phyloP scores from a whole-genome alignment of 345 rosid species.

The Excoecaria agallocha region DNA sequence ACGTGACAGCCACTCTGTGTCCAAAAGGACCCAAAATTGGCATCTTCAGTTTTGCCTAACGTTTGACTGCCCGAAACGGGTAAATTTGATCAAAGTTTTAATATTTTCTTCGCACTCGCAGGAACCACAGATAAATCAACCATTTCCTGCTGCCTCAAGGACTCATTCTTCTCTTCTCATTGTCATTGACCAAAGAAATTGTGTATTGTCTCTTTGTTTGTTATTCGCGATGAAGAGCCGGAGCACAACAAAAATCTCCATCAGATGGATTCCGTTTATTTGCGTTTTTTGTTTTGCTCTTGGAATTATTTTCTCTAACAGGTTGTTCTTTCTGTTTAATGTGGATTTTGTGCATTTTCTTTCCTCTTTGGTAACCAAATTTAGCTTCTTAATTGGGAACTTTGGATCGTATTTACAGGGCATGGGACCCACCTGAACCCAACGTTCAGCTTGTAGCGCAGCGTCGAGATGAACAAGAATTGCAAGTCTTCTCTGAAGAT shows the following conservation, averaged over 20 bases:
- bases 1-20: slow-evolving; percentile 6
- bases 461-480: slow-evolving; percentile 57
- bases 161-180: not conserved
- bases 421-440: slow-evolving; percentile 52
- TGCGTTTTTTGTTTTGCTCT: slow-evolving; percentile 69
- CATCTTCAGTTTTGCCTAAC: not conserved
- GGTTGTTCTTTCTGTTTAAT: slow-evolving; percentile 31
- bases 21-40: not conserved
- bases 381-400: too few species aligned
- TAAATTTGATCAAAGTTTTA: not conserved
- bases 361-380: not conserved
- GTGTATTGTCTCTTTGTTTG: slow-evolving; percentile 1
- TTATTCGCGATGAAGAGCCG: slow-evolving; percentile 56
- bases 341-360: not conserved
- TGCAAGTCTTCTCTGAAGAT: slow-evolving; percentile 54
- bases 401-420: slow-evolving; percentile 35
- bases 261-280: slow-evolving; percentile 73
- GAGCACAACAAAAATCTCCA: slow-evolving; percentile 42
- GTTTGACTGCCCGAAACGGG: not conserved
- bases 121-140: not conserved
- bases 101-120: not conserved
- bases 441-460: slow-evolving; percentile 48
- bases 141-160: not conserved
- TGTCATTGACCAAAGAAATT: too few species aligned
- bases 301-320: slow-evolving; percentile 68